Conservation (phyloP, 2,329 filamentous ascomycete genomes). For the Penicillium sp. region DNA sequence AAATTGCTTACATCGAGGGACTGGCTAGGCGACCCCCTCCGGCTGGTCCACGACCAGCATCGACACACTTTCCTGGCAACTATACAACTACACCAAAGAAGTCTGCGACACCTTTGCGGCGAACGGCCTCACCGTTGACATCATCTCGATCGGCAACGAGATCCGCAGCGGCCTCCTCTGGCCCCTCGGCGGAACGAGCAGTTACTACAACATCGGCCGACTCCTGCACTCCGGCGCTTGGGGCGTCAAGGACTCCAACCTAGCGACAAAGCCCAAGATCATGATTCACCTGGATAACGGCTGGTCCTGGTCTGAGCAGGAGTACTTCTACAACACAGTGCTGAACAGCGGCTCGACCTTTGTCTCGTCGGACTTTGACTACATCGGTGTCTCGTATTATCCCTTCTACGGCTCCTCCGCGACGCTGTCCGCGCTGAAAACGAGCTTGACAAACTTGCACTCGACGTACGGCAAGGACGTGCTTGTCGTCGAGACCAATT, state of each 20-base stretch:
- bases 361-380: constrained; percentile 61
- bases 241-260: constrained; percentile 64
- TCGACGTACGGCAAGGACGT: constrained; percentile 65
- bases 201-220: constrained; percentile 61
- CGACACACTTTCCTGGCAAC: constrained; percentile 58
- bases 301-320: constrained; percentile 69
- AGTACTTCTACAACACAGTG: constrained; percentile 65
- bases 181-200: constrained; percentile 60
- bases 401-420: constrained; percentile 67
- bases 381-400: constrained; percentile 73
- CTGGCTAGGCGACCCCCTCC: constrained; percentile 53
- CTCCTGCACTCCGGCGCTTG: constrained; percentile 65
- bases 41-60: constrained; percentile 64
- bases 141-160: constrained; percentile 74
- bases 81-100: constrained; percentile 69
- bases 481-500: constrained; percentile 70
- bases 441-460: constrained; percentile 60
- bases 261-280: constrained; percentile 63
- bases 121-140: constrained; percentile 57
- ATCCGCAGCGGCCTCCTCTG: constrained; percentile 68
- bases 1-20: background rate
- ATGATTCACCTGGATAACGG: constrained; percentile 76
- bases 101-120: constrained; percentile 63
- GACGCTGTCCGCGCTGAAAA: constrained; percentile 59
- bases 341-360: constrained; percentile 54